Evolutionary conservation across 2,329 filamentous ascomycete genomes (phyloP), one percentile per base, ranked within the genome.

Genomic region (Pseudogymnoascus sp.): DNA sequence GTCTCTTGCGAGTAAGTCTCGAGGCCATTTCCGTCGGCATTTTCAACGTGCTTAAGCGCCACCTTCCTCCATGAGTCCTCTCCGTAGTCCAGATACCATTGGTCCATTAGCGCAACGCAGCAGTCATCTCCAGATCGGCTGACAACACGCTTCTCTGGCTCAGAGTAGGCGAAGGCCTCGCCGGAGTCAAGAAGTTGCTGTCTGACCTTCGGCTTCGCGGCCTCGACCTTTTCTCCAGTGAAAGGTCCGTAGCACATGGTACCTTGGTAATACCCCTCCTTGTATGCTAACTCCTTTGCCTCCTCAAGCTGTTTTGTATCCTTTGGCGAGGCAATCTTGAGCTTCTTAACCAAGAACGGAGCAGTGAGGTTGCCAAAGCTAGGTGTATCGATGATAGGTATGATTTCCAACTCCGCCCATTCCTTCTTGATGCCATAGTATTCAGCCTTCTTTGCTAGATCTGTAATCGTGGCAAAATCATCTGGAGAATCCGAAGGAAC

Each of bases 31-130:
- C 83, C 83, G 65, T 86, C 81, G 63, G 81, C 83, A 71, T 87
- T 85, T 62, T 84, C 83, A 55, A 96, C 85, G 72, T 89, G 87
- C 68, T 87, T 82, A 61, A 92, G 79, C 12, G 89, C 91, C 45
- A 83, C 80, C 66, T 89, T 78, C 72, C 90, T 90, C 94, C 94
- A 97, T 59, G 87, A 83, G 45, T 91, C 90, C 76, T 92, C 90
- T 65, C 94, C 94, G 72, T 99, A 99, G 77, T 97, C 93, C 70
- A 99, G 80, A 78, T 96, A 99, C 92, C 94, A 99, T 77, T 99
- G 94, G 70, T 97, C 93, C 72, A 97, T 86, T 68, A 93, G 87
- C 31, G 92, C 90, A 64, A 94, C 93, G 63, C 96, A 92, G 73
- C 94, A 97, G 68, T 95, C 91, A 72, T 97, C 93, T 29, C 88